Percentiles rank a stretch among this genome's conserved stretches.
Conservation (phyloP, 2,329 filamentous ascomycete genomes). For the Fonsecaea monophora region DNA sequence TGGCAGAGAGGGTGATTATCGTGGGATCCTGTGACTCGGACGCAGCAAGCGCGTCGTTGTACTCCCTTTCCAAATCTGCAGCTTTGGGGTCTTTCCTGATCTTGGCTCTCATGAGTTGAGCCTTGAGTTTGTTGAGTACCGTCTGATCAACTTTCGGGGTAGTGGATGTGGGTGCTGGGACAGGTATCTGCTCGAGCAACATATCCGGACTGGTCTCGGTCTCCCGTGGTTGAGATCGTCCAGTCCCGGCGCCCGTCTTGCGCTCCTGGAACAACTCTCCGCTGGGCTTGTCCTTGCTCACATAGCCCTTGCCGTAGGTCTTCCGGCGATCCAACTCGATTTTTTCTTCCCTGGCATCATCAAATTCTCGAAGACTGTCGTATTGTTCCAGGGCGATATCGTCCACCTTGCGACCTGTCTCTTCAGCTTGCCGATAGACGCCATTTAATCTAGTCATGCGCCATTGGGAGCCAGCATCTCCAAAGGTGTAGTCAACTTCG, state of each 20-base stretch:
- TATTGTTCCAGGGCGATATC: conserved; percentile 84
- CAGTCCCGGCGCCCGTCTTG: conserved; percentile 64
- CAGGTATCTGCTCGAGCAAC: conserved; percentile 45
- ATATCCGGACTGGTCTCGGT: conserved; percentile 43
- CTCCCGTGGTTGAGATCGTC: conserved; percentile 39
- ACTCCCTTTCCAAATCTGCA: conserved; percentile 79
- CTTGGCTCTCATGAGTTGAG: conserved; percentile 95
- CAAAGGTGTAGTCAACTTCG: conserved; percentile 81
- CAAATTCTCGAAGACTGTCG: conserved; percentile 81
- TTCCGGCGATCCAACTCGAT: conserved; percentile 84
- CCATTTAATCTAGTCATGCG: conserved; percentile 93
- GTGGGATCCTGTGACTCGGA: conserved; percentile 68
- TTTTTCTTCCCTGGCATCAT: conserved; percentile 91
- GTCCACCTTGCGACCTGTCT: conserved; percentile 74
- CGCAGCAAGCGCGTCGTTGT: conserved; percentile 74
- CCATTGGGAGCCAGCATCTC: conserved; percentile 89
- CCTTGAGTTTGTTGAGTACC: conserved; percentile 84
- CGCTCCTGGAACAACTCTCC: conserved; percentile 86
- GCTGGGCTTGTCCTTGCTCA: conserved; percentile 82
- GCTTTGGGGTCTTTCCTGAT: conserved; percentile 78
- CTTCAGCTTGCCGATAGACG: conserved; percentile 79
- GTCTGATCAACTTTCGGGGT: conserved; percentile 60
- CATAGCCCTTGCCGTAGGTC: conserved; percentile 83
- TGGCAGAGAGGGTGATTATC: conserved; percentile 80
- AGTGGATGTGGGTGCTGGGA: conserved; percentile 40